Evolutionary conservation across 148 eudicot genomes (phyloP).

Genomic region (Rhododendron ferrugineum): DNA sequence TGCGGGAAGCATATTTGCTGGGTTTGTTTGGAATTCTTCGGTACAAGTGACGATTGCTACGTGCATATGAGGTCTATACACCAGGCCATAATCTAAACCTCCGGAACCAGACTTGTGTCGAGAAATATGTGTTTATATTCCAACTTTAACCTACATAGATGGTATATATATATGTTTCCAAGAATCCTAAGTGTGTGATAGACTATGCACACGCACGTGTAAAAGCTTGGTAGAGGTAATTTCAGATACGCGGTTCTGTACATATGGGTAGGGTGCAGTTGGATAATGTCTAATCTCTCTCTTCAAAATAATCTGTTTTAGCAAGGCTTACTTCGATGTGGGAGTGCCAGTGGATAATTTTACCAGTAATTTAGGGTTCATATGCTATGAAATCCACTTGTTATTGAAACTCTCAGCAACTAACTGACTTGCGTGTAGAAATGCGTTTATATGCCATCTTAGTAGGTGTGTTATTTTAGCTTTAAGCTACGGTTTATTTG

Average conservation of each 20-base stretch:
- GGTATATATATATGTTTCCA: background rate
- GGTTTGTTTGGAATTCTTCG: constrained; percentile 65
- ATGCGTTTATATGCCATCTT: background rate
- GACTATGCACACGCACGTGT: background rate
- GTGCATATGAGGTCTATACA: constrained; percentile 60
- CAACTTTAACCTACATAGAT: background rate
- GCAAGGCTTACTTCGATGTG: background rate
- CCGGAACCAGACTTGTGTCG: background rate
- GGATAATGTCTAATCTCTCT: background rate
- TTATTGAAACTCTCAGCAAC: background rate
- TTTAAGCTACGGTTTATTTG: background rate
- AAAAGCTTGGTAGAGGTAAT: background rate
- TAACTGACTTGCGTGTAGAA: background rate
- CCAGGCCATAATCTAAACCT: constrained; percentile 30
- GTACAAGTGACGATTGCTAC: constrained; percentile 62
- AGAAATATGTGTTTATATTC: background rate
- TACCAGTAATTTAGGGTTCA: background rate
- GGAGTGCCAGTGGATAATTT: background rate
- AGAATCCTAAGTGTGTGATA: background rate
- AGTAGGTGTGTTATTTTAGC: background rate
- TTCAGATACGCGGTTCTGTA: background rate
- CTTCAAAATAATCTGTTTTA: background rate
- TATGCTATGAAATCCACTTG: background rate
- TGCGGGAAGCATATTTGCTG: constrained; percentile 91
- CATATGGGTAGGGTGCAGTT: background rate